Evolutionary conservation across 225 moss, liverwort and hornwort species (phyloP).

Genomic region (Sphagnum tenellum): DNA sequence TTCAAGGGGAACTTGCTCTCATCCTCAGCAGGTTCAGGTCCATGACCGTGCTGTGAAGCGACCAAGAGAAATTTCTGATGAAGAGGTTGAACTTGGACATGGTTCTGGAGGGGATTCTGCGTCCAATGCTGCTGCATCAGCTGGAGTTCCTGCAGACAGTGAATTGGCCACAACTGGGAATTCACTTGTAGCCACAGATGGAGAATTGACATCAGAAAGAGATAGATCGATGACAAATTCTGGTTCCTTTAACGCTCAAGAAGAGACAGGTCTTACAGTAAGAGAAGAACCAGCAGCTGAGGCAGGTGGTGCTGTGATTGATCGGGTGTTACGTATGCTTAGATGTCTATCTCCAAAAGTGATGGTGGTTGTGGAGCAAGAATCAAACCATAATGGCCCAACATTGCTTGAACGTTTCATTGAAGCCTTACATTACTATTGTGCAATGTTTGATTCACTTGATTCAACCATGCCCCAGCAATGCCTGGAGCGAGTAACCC

Average conservation of each 20-base stretch:
- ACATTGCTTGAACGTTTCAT: constrained; percentile 60
- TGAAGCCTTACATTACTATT: constrained; percentile 73
- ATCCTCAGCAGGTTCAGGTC: too few relatives aligned
- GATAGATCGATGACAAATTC: constrained; percentile 15
- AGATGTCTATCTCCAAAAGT: constrained; percentile 57
- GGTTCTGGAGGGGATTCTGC: neutral
- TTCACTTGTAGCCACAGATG: neutral
- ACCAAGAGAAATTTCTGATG: constrained; percentile 13
- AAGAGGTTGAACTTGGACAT: neutral
- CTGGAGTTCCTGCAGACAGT: neutral
- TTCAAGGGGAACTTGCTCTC: too few relatives aligned
- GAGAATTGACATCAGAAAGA: constrained; percentile 2
- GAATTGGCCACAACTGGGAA: neutral
- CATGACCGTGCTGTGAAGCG: constrained; percentile 23
- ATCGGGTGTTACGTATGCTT: constrained; percentile 47
- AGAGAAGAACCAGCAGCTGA: constrained; percentile 7
- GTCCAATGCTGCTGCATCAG: neutral
- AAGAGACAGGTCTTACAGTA: constrained; percentile 8
- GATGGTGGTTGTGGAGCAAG: constrained; percentile 84
- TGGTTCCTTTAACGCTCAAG: constrained; percentile 18
- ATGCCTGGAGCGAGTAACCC: constrained; percentile 57
- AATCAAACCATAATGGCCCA: constrained; percentile 58
- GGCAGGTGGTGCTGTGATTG: constrained; percentile 23
- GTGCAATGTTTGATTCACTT: constrained; percentile 73
- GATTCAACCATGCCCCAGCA: constrained; percentile 69